Conservation (phyloP, 371 early-diverging fungal species). For the Mucor indicus region DNA sequence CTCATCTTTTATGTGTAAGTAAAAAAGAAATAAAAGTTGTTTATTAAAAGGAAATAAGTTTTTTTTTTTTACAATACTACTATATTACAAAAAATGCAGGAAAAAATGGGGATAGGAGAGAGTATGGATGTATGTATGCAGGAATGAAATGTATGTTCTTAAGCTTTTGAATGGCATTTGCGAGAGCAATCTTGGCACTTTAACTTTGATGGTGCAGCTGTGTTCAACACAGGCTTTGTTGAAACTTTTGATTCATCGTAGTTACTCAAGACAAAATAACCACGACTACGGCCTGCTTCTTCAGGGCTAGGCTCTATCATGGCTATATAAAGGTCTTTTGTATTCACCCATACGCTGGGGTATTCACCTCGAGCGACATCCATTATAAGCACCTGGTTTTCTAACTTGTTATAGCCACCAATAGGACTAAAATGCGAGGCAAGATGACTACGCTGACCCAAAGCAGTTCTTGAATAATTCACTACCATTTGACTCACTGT, state of each 20-base stretch:
- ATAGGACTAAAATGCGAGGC: slow-evolving; percentile 60
- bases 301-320: slow-evolving; percentile 64
- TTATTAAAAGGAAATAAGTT: no score
- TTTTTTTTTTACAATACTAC: no score
- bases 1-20: no score
- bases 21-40: no score
- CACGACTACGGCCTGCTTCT: slow-evolving; percentile 69
- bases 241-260: slow-evolving; percentile 1
- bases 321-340: slow-evolving; percentile 65
- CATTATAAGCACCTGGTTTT: slow-evolving; percentile 72
- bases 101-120: background rate
- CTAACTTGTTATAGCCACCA: slow-evolving; percentile 60
- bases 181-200: slow-evolving; percentile 21
- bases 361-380: slow-evolving; percentile 77
- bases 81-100: background rate
- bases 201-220: slow-evolving; percentile 5
- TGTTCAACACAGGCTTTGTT: no score
- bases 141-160: background rate
- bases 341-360: slow-evolving; percentile 76
- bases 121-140: background rate
- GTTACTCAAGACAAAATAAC: slow-evolving; percentile 71
- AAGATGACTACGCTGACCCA: slow-evolving; percentile 76
- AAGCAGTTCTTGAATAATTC: slow-evolving; percentile 67
- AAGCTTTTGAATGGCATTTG: slow-evolving; percentile 10
- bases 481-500: slow-evolving; percentile 80